Percentiles rank a stretch among this genome's conserved stretches.
These are phyloP conservation scores for Neurospora sp. DNA, from an alignment of 495 filamentous ascomycete species.

Conservation along the genomic window DNA sequence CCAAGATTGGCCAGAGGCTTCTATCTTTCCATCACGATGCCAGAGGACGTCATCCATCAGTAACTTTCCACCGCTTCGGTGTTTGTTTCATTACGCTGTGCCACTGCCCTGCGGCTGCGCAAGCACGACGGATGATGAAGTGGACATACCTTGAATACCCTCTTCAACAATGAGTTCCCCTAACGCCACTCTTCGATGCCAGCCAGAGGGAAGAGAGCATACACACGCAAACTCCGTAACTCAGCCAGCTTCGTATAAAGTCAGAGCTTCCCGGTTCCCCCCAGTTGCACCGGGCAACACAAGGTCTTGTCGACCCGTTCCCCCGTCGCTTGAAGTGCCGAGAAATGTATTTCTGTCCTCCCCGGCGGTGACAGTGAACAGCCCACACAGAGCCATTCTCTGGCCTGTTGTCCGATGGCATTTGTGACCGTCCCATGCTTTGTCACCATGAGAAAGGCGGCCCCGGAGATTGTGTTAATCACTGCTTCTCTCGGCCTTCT, in stretches of 20 bases:
- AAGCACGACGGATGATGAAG: not conserved
- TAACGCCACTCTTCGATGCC: not conserved
- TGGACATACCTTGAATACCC: not conserved
- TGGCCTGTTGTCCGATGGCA: not conserved
- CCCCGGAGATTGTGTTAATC: not conserved
- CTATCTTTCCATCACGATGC: not conserved
- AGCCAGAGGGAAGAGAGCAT: not conserved
- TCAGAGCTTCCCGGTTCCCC: not conserved
- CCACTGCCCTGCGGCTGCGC: not conserved
- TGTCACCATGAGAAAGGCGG: not conserved
- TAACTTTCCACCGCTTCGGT: not conserved
- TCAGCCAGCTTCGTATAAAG: not conserved
- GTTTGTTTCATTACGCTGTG: not conserved
- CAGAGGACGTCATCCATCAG: not conserved
- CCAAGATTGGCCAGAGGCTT: not conserved
- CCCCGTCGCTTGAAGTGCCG: not conserved
- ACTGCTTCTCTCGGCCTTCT: not conserved
- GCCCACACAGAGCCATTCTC: not conserved
- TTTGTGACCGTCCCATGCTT: not conserved
- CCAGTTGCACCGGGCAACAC: not conserved
- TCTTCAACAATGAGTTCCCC: not conserved
- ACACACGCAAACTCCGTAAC: not conserved
- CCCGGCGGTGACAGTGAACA: not conserved
- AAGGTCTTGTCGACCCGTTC: not conserved
- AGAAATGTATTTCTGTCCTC: not conserved